phyloP scores from a whole-genome alignment of 2,329 filamentous ascomycete genomes.

The Diaporthe eres region DNA sequence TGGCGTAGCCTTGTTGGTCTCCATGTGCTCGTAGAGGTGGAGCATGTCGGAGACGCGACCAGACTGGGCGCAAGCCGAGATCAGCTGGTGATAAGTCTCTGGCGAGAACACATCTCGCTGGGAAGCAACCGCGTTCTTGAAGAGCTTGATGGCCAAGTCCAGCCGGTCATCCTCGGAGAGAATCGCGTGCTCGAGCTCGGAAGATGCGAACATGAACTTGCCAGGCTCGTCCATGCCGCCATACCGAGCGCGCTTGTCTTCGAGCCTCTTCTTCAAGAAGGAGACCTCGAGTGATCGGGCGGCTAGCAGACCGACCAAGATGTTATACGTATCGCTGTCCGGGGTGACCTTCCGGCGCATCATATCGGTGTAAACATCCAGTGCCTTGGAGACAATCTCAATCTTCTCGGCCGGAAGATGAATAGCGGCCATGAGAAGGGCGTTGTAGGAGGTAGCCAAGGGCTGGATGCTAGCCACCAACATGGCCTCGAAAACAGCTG shows the following conservation, averaged over 20 bases:
- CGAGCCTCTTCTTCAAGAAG: constrained; percentile 78
- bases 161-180: constrained; percentile 90
- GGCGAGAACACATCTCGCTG: constrained; percentile 78
- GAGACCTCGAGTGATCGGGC: constrained; percentile 85
- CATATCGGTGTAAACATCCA: constrained; percentile 98
- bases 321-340: constrained; percentile 88
- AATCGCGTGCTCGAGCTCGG: constrained; percentile 88
- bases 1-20: constrained; percentile 79
- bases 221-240: constrained; percentile 87
- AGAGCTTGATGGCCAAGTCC: constrained; percentile 86
- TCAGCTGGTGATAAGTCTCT: constrained; percentile 87
- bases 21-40: constrained; percentile 92
- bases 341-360: constrained; percentile 85
- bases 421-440: constrained; percentile 87
- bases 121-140: constrained; percentile 79
- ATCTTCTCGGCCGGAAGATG: constrained; percentile 83
- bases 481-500: constrained; percentile 91
- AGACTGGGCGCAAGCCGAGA: constrained; percentile 87
- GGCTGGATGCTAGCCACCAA: constrained; percentile 86
- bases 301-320: constrained; percentile 86
- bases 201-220: constrained; percentile 90
- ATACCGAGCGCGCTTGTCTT: constrained; percentile 86
- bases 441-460: constrained; percentile 90
- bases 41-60: constrained; percentile 91
- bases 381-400: constrained; percentile 88